Evolutionary conservation across 805 yeast genomes (phyloP), one percentile per base, ranked within the genome.

Genomic region (Sugiyamaella chiloensis): DNA sequence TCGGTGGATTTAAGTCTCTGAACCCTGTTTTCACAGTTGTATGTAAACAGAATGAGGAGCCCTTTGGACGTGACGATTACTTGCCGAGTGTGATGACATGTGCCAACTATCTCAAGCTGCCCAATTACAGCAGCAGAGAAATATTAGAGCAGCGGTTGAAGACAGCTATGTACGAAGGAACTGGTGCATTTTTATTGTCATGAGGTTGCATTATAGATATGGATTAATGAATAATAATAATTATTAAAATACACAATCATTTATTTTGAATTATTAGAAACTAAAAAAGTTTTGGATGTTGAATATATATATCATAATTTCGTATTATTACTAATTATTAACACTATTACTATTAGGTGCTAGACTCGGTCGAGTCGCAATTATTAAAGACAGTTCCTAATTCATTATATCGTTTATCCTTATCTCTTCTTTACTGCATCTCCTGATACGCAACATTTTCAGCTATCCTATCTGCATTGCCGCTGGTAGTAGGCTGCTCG

Each of bases 51-150:
- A 75, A 83, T n/a, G 98, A 91, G 44, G 81, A 76, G 40, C 84
- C 81, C 0, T 62, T 78, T 21, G 65, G 68, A 9, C 76, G 86
- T 4, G 96, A 91, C 64, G 88, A 82, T 52, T 89, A 84, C 60
- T 71, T 93, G 48, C 98, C 99, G 1, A 87, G 96, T 67, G 99
- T 93, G 2, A 91, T 91, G 99, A 91, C 99, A 0, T 91, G 99
- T 71, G 97, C 95, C 2, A 91, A 91, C 62, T 93, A 91, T 61
- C 72, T 91, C 55, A 91, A 91, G 63, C 69, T 93, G 17, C 98
- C 99, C 4, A 78, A 85, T 53, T 93, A 91, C 62, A 75, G 87
- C 2, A 69, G 76, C 29, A 75, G 73, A 50, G 80, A 73, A 14
- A 65, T 86, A 1, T 74, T 93, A 83, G 69, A 64, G 42, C 61